phyloP scores from a whole-genome alignment of 2,329 filamentous ascomycete genomes.

The Hypoxylon sp. region DNA sequence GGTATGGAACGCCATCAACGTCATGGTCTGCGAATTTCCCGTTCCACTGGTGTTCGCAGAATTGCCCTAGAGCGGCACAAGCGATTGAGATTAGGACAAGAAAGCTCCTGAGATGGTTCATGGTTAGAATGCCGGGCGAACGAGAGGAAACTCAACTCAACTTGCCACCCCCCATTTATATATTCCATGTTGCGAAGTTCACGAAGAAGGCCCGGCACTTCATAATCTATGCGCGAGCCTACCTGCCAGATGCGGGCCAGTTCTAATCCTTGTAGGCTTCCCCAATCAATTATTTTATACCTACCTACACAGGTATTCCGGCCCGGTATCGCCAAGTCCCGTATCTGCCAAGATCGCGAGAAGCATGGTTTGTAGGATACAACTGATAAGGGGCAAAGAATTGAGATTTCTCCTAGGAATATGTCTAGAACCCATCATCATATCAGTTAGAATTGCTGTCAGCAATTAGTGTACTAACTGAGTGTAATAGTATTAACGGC shows the following conservation, averaged over 20 bases:
- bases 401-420: no score
- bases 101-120: conserved; percentile 42
- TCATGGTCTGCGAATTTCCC: conserved; percentile 49
- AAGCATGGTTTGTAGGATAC: not conserved
- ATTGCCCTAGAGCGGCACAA: conserved; percentile 42
- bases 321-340: conserved; percentile 36
- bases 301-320: conserved; percentile 24
- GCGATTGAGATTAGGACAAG: conserved; percentile 31
- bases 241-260: conserved; percentile 39
- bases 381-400: no score
- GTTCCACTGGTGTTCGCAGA: conserved; percentile 54
- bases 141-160: not conserved
- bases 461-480: no score
- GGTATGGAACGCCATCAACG: conserved; percentile 44
- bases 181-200: conserved; percentile 7
- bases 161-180: conserved; percentile 9
- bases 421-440: not conserved
- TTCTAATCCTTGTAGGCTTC: conserved; percentile 23
- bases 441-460: not conserved
- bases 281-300: conserved; percentile 24
- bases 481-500: no score
- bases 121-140: conserved; percentile 11
- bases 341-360: conserved; percentile 33
- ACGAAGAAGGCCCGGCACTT: conserved; percentile 4
- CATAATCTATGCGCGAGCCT: conserved; percentile 3